Percentiles rank a stretch among this genome's conserved stretches.
phyloP scores from a whole-genome alignment of 768 basidiomycete species.

The Hemileccinum rubropunctum region DNA sequence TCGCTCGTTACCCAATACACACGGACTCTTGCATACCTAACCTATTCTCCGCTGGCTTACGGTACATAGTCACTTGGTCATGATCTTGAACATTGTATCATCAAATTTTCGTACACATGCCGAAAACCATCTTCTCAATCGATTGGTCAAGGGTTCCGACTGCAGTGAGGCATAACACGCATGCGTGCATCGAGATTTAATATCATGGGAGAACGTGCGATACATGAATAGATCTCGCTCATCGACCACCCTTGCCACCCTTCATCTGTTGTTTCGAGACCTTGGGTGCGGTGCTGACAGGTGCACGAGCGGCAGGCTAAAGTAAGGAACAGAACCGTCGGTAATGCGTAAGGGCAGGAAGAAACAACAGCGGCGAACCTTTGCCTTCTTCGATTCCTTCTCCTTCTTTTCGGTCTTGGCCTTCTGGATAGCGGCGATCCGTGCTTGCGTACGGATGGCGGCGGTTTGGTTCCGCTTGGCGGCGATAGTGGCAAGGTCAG shows the following conservation, averaged over 20 bases:
- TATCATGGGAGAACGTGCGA: constrained; percentile 21
- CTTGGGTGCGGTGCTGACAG: constrained; percentile 65
- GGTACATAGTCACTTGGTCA: constrained; percentile 7
- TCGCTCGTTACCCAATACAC: neutral
- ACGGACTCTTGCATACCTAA: constrained; percentile 11
- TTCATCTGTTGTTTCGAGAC: constrained; percentile 97
- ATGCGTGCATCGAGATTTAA: constrained; percentile 14
- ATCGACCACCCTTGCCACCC: constrained; percentile 80
- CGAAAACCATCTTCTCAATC: neutral
- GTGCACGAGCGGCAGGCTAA: constrained; percentile 53
- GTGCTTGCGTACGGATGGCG: constrained; percentile 75
- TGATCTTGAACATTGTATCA: constrained; percentile 18
- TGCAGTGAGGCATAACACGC: constrained; percentile 5
- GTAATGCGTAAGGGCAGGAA: neutral
- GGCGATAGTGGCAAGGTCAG: constrained; percentile 86
- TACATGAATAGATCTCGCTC: constrained; percentile 30
- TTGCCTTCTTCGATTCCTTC: constrained; percentile 88
- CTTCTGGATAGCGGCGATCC: constrained; percentile 85
- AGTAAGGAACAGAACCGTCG: constrained; percentile 4
- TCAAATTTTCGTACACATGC: constrained; percentile 1
- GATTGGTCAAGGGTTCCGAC: neutral
- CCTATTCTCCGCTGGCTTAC: constrained; percentile 3
- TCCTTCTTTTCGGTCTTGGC: constrained; percentile 97
- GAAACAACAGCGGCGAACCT: constrained; percentile 41
- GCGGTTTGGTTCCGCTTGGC: constrained; percentile 93